Base-by-base conservation (phyloP, 169 alveolate species). In the Blepharisma undulans region DNA sequence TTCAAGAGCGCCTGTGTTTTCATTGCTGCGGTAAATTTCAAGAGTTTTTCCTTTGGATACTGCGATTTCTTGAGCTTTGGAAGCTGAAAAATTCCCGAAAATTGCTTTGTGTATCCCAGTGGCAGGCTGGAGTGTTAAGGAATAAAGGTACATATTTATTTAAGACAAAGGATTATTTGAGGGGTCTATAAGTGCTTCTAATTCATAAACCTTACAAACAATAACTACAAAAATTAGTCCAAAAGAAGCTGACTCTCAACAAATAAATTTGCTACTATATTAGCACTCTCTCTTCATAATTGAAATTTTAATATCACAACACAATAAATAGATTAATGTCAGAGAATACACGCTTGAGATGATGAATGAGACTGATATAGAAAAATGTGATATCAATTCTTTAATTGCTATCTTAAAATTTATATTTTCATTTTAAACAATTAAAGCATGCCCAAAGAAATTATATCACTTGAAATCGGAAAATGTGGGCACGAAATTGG, bases 61-160 rank as follows among this genome's bases (percentile, higher is more conserved):
- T 34, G 99, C 99, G 33, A 99, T 98, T 96, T 99, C 99, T 94
- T 98, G 99, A 80, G 99, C 98, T 92, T 98, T 98, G 22, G 99
- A 99, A 27, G 99, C 99, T 61, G 99, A 98, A 97, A 99, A 99
- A 95, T 98, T 99, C 60, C 99, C 99, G 85, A 97, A 98, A 82
- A 98, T 98, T 61, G 99, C 99, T 92, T 97, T 97, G 77, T 99
- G 97, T 77, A 99, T 98, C 72, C 99, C 99, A 93, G 99, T 98
- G 72, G 99, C 98, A 93, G 97, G 96, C 96, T 98, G 99, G 27
- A 99, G 97, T 16, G 99, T 98, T 74, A 99, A 96, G 87, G 99
- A 98, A 98, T 99, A 99, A 79, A 99, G 96, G 92, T 98, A 98
- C 98, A 97, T 97, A 48, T 48, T 48, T 48, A 48, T 48, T 5